These are phyloP conservation scores for Terana coerulea DNA, from an alignment of 768 basidiomycete genomes.

Conservation along the genomic window DNA sequence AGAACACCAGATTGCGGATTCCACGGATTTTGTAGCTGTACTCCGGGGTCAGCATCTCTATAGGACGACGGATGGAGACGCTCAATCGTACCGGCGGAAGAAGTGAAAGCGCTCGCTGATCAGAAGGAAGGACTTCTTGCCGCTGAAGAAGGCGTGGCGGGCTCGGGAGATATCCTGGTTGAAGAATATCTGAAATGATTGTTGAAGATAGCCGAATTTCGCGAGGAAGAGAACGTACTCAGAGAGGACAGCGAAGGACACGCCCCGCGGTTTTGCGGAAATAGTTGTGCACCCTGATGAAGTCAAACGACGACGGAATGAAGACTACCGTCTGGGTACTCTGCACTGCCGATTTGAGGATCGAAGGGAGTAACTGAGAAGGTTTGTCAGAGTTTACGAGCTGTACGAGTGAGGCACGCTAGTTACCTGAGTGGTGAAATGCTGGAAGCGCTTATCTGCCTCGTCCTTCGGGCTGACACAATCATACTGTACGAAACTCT, in stretches of 20 bases:
- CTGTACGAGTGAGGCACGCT: background rate
- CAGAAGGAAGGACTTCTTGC: conserved; percentile 81
- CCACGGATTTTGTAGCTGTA: conserved; percentile 88
- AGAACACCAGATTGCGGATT: conserved; percentile 90
- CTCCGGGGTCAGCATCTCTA: background rate
- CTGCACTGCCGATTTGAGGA: conserved; percentile 92
- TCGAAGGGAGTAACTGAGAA: conserved; percentile 65
- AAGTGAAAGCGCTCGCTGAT: conserved; percentile 99
- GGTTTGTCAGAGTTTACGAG: background rate
- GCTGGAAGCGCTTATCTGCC: conserved; percentile 79
- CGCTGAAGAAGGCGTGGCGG: conserved; percentile 87
- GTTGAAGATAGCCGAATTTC: too few species aligned
- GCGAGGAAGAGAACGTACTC: too few species aligned
- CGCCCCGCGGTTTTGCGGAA: conserved; percentile 68
- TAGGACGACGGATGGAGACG: background rate
- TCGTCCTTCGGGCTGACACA: conserved; percentile 69
- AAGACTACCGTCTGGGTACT: conserved; percentile 86
- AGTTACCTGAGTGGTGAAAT: conserved; percentile 80
- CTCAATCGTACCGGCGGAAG: conserved; percentile 68
- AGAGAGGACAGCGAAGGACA: conserved; percentile 81
- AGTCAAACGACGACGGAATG: conserved; percentile 95
- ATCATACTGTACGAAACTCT: conserved; percentile 79
- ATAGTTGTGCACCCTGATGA: conserved; percentile 85
- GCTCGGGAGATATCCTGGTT: conserved; percentile 94
- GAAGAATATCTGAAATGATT: conserved; percentile 76